phyloP scores from a whole-genome alignment of 352 stramenopile genomes.

The Blastocystis hominis region DNA sequence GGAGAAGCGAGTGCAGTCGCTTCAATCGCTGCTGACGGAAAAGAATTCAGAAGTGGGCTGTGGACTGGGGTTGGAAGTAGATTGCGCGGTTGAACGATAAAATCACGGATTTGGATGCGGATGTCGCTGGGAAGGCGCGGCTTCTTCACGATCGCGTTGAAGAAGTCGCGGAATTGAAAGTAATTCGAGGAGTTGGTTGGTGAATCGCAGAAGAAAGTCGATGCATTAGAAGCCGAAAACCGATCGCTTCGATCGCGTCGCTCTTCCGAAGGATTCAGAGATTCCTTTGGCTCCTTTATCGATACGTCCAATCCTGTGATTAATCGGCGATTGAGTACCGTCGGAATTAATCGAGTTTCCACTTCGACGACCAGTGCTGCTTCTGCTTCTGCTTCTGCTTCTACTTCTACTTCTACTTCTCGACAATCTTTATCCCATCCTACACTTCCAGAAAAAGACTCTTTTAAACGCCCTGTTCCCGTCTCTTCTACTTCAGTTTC shows the following conservation, averaged over 20 bases:
- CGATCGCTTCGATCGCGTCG: background rate
- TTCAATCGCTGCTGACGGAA: background rate
- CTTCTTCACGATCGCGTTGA: background rate
- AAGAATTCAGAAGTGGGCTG: background rate
- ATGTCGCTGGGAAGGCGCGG: conserved; percentile 2
- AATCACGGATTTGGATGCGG: background rate
- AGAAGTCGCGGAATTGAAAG: conserved; percentile 22
- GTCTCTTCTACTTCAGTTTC: background rate
- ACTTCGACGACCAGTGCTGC: background rate
- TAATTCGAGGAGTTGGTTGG: background rate
- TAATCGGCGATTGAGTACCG: conserved; percentile 8
- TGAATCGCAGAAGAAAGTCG: background rate
- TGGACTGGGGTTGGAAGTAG: background rate
- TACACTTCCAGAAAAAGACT: background rate
- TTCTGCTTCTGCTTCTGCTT: background rate
- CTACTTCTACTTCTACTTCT: no score
- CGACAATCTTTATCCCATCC: background rate
- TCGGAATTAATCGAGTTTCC: background rate
- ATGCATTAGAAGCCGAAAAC: background rate
- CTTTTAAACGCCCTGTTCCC: background rate
- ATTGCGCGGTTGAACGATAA: background rate
- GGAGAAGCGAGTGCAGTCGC: background rate
- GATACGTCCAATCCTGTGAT: background rate
- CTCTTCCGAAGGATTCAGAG: background rate
- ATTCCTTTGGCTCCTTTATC: conserved; percentile 33